phyloP scores from a whole-genome alignment of 2,329 filamentous ascomycete species.

The Dactylellina cionopaga region DNA sequence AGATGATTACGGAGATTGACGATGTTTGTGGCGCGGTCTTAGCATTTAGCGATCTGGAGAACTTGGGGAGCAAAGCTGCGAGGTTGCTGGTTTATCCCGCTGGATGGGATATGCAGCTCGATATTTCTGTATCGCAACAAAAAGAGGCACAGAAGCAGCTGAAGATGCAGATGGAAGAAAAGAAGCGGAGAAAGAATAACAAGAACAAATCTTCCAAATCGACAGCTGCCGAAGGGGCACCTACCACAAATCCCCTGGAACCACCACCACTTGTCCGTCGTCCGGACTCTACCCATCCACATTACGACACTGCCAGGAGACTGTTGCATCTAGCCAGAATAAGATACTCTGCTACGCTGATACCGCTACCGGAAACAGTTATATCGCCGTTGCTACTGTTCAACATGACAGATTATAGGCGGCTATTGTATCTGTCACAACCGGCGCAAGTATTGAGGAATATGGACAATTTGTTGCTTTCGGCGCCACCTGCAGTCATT shows the following conservation, averaged over 20 bases:
- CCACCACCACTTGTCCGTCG: slow-evolving; percentile 13
- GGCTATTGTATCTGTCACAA: slow-evolving; percentile 52
- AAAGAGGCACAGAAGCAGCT: slow-evolving; percentile 4
- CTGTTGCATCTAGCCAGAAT: slow-evolving; percentile 52
- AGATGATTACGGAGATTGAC: slow-evolving; percentile 43
- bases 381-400: slow-evolving; percentile 49
- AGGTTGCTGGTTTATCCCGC: slow-evolving; percentile 54
- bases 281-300: not conserved
- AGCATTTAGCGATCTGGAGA: slow-evolving; percentile 53
- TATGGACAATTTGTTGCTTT: slow-evolving; percentile 54
- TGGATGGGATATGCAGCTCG: slow-evolving; percentile 53
- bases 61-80: slow-evolving; percentile 48
- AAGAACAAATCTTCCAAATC: not conserved
- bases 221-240: not conserved
- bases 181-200: not conserved
- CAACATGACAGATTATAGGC: slow-evolving; percentile 51
- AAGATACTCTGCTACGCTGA: slow-evolving; percentile 39
- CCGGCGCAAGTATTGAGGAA: slow-evolving; percentile 51
- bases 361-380: slow-evolving; percentile 6
- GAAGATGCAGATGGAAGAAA: not conserved
- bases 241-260: slow-evolving; percentile 8
- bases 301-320: slow-evolving; percentile 52
- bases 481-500: slow-evolving; percentile 30
- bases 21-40: slow-evolving; percentile 53
- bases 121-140: slow-evolving; percentile 14